Evolutionary conservation across 345 rosid species (phyloP).

Genomic region (Punica granatum): DNA sequence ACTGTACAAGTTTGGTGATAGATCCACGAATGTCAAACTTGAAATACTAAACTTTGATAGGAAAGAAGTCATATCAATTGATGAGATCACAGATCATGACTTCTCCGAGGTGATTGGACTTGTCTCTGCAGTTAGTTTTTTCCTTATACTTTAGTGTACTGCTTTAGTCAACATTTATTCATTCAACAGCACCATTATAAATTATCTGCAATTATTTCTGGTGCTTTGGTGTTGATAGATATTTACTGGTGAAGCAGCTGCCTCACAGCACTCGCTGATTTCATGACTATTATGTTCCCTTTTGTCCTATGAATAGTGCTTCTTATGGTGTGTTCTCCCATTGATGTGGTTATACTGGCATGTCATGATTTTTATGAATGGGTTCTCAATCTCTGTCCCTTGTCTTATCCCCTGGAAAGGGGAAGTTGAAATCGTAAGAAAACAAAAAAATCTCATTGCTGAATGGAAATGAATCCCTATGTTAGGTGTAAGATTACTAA

Average conservation of each 20-base stretch:
- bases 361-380: not conserved
- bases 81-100: conserved; percentile 76
- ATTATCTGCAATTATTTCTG: not conserved
- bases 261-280: no score
- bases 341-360: not conserved
- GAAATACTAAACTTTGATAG: conserved; percentile 66
- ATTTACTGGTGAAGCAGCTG: not conserved
- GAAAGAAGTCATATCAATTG: conserved; percentile 65
- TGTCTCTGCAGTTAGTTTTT: not conserved
- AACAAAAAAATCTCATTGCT: not conserved
- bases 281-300: not conserved
- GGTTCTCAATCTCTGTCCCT: not conserved
- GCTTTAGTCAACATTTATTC: not conserved
- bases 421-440: not conserved
- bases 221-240: not conserved
- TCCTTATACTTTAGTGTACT: not conserved
- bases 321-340: not conserved
- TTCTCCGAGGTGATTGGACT: conserved; percentile 66
- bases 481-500: not conserved
- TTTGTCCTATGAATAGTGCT: not conserved
- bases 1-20: conserved; percentile 56
- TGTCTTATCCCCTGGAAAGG: not conserved
- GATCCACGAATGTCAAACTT: conserved; percentile 51
- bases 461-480: not conserved
- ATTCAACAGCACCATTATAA: not conserved